phyloP scores from a whole-genome alignment of 2,329 filamentous ascomycete genomes.

The Clonostachys solani region DNA sequence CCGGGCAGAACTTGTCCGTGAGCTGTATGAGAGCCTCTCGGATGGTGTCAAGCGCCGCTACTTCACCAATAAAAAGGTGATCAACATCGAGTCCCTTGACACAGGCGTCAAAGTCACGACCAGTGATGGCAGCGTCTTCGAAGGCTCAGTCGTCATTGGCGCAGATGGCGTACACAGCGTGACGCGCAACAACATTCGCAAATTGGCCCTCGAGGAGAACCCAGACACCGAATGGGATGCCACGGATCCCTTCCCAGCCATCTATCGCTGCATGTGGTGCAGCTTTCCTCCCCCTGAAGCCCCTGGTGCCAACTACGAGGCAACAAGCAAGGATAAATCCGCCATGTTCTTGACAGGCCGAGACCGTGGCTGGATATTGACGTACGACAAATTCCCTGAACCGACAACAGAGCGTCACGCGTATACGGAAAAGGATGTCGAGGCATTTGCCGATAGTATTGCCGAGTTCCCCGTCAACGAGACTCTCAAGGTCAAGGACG shows the following conservation, averaged over 20 bases:
- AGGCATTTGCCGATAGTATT: constrained; percentile 14
- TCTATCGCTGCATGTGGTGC: background rate
- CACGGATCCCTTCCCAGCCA: background rate
- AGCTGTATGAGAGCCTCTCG: background rate
- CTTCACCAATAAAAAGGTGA: background rate
- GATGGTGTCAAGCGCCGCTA: background rate
- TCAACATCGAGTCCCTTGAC: background rate
- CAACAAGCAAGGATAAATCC: constrained; percentile 16
- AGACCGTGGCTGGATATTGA: constrained; percentile 12
- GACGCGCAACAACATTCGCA: constrained; percentile 1
- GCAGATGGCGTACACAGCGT: constrained; percentile 4
- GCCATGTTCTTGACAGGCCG: constrained; percentile 15
- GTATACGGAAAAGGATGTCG: constrained; percentile 17
- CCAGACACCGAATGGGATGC: too few relatives aligned
- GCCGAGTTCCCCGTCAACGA: constrained; percentile 16
- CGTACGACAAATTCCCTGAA: constrained; percentile 20
- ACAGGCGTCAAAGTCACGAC: constrained; percentile 1
- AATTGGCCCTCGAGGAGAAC: background rate
- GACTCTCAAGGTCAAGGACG: constrained; percentile 19
- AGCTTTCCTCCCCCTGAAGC: background rate
- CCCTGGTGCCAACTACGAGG: constrained; percentile 12
- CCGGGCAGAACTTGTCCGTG: background rate
- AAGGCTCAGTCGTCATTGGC: constrained; percentile 3
- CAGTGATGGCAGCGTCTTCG: constrained; percentile 1
- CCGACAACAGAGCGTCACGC: constrained; percentile 13